These are phyloP conservation scores for Colletotrichum tropicale DNA, from an alignment of 2,329 filamentous ascomycete species.

Conservation along the genomic window DNA sequence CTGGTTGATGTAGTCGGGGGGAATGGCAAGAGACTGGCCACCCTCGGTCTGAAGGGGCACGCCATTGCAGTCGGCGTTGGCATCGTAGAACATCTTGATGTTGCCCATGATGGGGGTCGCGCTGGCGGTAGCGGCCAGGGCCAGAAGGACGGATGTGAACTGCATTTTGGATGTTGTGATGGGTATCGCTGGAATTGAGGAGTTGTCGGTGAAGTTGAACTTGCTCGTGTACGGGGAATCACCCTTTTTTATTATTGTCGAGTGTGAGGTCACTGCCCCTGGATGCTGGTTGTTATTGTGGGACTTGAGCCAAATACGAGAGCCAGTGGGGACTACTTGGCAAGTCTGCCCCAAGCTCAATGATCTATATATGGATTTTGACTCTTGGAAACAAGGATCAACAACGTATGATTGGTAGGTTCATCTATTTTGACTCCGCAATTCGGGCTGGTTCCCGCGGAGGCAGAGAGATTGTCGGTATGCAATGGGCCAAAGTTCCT, in stretches of 20 bases:
- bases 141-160: not conserved
- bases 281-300: not conserved
- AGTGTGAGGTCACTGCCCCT: not conserved
- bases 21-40: not conserved
- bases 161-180: not conserved
- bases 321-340: not conserved
- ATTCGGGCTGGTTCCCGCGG: not conserved
- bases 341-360: not conserved
- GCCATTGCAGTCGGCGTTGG: not conserved
- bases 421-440: not conserved
- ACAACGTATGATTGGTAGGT: not conserved
- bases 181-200: not conserved
- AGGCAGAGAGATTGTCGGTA: not conserved
- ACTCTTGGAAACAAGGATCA: not conserved
- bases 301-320: not conserved
- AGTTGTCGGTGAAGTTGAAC: not conserved
- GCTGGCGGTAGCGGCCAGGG: not conserved
- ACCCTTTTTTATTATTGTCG: not conserved
- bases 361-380: not conserved
- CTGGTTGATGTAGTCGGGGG: not conserved
- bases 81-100: constrained; percentile 15
- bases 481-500: not conserved
- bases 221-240: not conserved
- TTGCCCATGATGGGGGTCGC: constrained; percentile 1
- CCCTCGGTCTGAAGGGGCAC: not conserved